Conservation (phyloP, 2,329 filamentous ascomycete species). For the Hypoxylon sp. region DNA sequence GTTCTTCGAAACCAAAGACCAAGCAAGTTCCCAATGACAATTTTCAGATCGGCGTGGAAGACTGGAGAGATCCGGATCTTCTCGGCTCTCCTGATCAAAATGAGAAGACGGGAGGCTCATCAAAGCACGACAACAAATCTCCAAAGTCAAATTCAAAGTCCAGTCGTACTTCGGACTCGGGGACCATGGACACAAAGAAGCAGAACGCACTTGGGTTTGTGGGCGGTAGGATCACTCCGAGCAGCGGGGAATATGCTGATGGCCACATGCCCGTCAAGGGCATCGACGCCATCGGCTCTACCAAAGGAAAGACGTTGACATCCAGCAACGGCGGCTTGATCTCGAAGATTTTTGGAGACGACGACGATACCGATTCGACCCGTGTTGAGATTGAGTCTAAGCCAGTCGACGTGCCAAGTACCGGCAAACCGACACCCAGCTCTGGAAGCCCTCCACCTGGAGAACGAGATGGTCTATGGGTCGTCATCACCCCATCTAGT, state of each 20-base stretch:
- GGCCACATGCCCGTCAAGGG: constrained; percentile 46
- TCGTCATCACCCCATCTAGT: constrained; percentile 92
- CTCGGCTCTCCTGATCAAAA: constrained; percentile 53
- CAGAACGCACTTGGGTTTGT: constrained; percentile 53
- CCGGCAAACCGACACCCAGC: constrained; percentile 36
- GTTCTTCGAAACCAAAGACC: constrained; percentile 31
- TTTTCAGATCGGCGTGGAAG: constrained; percentile 84
- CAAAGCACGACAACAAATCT: constrained; percentile 44
- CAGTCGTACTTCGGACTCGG: constrained; percentile 24
- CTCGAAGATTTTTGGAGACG: constrained; percentile 60
- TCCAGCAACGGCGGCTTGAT: constrained; percentile 49
- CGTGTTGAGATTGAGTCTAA: constrained; percentile 45
- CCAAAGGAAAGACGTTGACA: constrained; percentile 39
- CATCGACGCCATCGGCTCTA: constrained; percentile 41
- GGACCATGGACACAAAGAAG: constrained; percentile 39
- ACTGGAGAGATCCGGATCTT: constrained; percentile 83
- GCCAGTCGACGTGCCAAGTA: constrained; percentile 36
- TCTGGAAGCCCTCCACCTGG: constrained; percentile 46
- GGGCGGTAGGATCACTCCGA: constrained; percentile 74
- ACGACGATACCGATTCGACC: constrained; percentile 46
- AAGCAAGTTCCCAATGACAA: constrained; percentile 57
- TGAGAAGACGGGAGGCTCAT: constrained; percentile 31
- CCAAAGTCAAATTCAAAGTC: constrained; percentile 33
- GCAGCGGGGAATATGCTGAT: constrained; percentile 73
- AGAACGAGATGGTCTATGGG: constrained; percentile 84